Percentiles rank a stretch among this genome's conserved stretches.
phyloP scores from a whole-genome alignment of 83 land plant genomes.

The Picea abies region DNA sequence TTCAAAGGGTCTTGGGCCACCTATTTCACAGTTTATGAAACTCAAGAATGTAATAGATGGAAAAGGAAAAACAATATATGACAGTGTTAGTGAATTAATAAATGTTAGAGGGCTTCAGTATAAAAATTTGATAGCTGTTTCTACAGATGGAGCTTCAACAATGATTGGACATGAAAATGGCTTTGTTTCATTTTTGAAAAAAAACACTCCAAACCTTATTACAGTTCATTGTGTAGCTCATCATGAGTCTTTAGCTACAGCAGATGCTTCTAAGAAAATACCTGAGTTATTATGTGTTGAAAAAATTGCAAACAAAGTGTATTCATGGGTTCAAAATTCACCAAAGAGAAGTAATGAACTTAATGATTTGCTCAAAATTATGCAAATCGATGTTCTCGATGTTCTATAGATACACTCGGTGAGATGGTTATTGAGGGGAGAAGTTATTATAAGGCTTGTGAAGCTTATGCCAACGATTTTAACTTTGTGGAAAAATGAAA shows the following conservation, averaged over 20 bases:
- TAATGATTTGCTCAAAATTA: neutral
- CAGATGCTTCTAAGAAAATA: neutral
- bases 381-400: neutral
- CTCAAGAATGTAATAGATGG: too few relatives aligned
- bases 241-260: too few relatives aligned
- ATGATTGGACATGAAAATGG: too few relatives aligned
- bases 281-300: neutral
- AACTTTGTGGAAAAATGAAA: neutral
- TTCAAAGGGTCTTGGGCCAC: too few relatives aligned
- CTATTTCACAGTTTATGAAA: too few relatives aligned
- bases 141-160: too few relatives aligned
- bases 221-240: too few relatives aligned
- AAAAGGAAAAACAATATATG: too few relatives aligned
- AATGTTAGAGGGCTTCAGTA: too few relatives aligned
- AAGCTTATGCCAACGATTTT: neutral
- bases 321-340: neutral
- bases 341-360: neutral
- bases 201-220: neutral
- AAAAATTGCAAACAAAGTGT: neutral
- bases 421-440: neutral
- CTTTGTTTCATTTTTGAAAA: too few relatives aligned
- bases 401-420: neutral
- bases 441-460: constrained; percentile 1
- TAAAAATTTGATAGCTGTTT: too few relatives aligned
- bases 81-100: too few relatives aligned